phyloP scores from a whole-genome alignment of 2,329 filamentous ascomycete genomes.

The Penicillium janthinellum region DNA sequence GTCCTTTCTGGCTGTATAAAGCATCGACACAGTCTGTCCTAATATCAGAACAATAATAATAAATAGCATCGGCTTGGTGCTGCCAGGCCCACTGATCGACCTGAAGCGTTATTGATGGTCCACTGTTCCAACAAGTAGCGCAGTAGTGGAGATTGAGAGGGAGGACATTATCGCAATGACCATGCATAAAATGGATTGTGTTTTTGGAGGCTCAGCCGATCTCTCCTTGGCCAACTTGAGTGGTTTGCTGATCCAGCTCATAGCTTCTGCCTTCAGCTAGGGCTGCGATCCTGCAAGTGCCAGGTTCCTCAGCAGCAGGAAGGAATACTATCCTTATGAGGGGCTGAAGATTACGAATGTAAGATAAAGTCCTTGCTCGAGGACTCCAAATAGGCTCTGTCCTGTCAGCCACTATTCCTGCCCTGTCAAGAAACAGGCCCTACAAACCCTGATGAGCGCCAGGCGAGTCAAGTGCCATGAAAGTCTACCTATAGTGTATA shows the following conservation, averaged over 20 bases:
- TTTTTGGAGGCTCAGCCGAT: neutral
- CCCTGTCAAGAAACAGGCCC: too few relatives aligned
- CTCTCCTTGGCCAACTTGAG: neutral
- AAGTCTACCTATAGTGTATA: too few relatives aligned
- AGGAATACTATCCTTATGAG: neutral
- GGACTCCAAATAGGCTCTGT: too few relatives aligned
- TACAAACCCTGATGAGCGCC: too few relatives aligned
- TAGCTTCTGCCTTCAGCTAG: neutral
- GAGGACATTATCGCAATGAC: neutral
- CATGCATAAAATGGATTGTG: neutral
- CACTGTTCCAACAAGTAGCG: neutral
- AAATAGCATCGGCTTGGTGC: neutral
- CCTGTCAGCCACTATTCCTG: neutral
- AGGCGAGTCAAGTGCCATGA: too few relatives aligned
- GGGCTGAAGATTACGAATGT: neutral
- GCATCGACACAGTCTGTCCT: neutral
- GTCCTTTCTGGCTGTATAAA: neutral
- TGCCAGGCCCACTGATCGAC: constrained; percentile 1
- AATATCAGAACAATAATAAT: neutral
- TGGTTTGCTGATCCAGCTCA: neutral
- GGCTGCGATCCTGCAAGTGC: neutral
- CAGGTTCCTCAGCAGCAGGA: neutral
- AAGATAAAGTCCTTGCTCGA: neutral
- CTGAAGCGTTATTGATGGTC: neutral
- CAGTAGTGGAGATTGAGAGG: neutral